Percentiles rank a stretch among this genome's conserved stretches.
Evolutionary conservation across 2,329 filamentous ascomycete species (phyloP).

Genomic region (Orbilia ellipsospora): DNA sequence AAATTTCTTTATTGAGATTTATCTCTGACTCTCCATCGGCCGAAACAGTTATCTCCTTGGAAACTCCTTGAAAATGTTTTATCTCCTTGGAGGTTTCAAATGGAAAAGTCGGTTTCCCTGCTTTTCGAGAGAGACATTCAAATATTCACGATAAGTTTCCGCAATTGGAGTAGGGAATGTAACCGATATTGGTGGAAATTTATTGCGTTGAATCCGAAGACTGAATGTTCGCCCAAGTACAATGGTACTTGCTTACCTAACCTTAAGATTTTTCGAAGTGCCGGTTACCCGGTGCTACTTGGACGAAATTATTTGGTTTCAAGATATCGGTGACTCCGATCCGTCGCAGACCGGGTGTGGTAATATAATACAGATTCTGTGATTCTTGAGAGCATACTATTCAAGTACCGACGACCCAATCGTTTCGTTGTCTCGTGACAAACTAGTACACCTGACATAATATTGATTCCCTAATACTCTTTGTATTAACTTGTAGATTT

Average conservation of each 20-base stretch:
- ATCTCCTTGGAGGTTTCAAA: neutral
- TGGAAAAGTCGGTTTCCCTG: neutral
- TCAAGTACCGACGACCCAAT: too few relatives aligned
- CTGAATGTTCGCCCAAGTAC: slow-evolving; percentile 6
- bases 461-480: too few relatives aligned
- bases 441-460: too few relatives aligned
- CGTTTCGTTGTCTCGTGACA: too few relatives aligned
- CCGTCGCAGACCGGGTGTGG: too few relatives aligned
- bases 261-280: slow-evolving; percentile 10
- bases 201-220: neutral
- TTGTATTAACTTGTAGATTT: too few relatives aligned
- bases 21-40: neutral
- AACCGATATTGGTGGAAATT: neutral
- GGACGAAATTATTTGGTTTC: slow-evolving; percentile 1
- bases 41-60: neutral
- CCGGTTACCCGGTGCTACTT: slow-evolving; percentile 17
- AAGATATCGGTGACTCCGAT: neutral
- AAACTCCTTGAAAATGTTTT: too few relatives aligned
- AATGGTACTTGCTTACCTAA: too few relatives aligned
- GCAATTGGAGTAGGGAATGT: too few relatives aligned
- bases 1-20: too few relatives aligned
- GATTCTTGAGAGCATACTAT: too few relatives aligned
- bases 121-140: neutral
- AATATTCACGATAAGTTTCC: neutral
- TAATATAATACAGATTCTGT: too few relatives aligned